Evolutionary conservation across 441 rosid species (phyloP), one percentile per base, ranked within the genome.

Genomic region (Pelargonium fulgidum): DNA sequence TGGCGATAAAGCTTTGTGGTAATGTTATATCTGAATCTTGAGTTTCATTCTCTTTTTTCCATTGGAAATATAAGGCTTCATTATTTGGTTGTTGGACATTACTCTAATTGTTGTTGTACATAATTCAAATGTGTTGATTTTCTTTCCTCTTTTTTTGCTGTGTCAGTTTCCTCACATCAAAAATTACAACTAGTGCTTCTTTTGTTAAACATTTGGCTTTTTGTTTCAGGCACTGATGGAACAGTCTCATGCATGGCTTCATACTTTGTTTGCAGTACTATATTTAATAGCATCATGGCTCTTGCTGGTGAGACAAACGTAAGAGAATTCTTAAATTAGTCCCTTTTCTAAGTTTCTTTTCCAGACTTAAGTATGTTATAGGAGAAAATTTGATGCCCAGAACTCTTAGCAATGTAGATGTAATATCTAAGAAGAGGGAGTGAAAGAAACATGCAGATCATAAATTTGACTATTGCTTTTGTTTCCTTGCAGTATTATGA

Each of bases 1-100:
- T 80, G 74, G 96, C 93, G 7, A 79, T 91, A 71, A 91, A 89
- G 84, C 90, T 93, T 77, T 93, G 99, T 68, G 99, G 97, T 91
- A 89, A 73, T 76, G 47, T 54, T 56, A 16, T 39, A 64, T 73
- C 59, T 70, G 66, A 67, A 50, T 50, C 65, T 68, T 64, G 63
- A 50, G n/a, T n/a, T n/a, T 13, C 7, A 5, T 1, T 50, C 16
- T 50, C 20, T n/a, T 50, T n/a, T 50, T 50, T n/a, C 3, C 58
- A 12, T 50, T 50, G 58, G 4, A n/a, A 50, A 50, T 4, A n/a
- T n/a, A 6, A n/a, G 17, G 17, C 58, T 17, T 14, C 6, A n/a
- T 13, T 50, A 50, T 50, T 14, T 50, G 58, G 58, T 29, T 50
- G 5, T 14, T 13, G 17, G 16, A 50, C 58, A 50, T 50, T 50